A percentile compares a stretch with the other conserved stretches of the same genome.
phyloP scores from a whole-genome alignment of 2,329 filamentous ascomycete species.

The Cladosporium cucumerinum region DNA sequence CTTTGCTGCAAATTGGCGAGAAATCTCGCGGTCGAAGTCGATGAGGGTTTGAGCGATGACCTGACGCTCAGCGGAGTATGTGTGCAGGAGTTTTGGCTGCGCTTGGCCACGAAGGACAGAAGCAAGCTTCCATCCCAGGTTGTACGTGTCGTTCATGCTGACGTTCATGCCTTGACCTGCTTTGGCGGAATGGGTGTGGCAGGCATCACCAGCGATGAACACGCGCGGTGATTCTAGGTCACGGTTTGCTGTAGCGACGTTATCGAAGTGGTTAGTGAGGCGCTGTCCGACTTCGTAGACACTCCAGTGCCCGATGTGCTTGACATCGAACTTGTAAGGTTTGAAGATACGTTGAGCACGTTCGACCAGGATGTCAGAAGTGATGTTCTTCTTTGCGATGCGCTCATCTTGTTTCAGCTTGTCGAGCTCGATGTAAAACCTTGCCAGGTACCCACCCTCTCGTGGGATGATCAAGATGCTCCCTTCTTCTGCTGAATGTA shows the following conservation, averaged over 20 bases:
- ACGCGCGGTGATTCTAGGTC: conserved; percentile 51
- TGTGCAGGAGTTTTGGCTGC: conserved; percentile 42
- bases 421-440: conserved; percentile 38
- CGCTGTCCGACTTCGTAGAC: conserved; percentile 54
- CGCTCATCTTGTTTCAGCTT: conserved; percentile 44
- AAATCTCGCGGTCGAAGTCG: conserved; percentile 49
- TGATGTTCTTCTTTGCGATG: conserved; percentile 61
- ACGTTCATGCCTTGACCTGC: conserved; percentile 72
- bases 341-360: conserved; percentile 62
- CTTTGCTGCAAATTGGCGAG: conserved; percentile 45
- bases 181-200: conserved; percentile 56
- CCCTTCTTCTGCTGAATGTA: conserved; percentile 63
- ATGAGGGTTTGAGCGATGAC: conserved; percentile 65
- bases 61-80: conserved; percentile 54
- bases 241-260: conserved; percentile 57
- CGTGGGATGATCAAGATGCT: conserved; percentile 75
- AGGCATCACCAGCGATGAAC: conserved; percentile 67
- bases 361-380: conserved; percentile 59
- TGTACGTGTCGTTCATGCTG: conserved; percentile 64
- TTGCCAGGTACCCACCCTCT: conserved; percentile 33
- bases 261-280: conserved; percentile 66
- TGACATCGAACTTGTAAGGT: conserved; percentile 64
- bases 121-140: conserved; percentile 57
- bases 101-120: conserved; percentile 42
- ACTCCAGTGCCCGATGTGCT: conserved; percentile 65